Evolutionary conservation across 352 stramenopile genomes (phyloP).

Genomic region (Globisporangium spinosum): DNA sequence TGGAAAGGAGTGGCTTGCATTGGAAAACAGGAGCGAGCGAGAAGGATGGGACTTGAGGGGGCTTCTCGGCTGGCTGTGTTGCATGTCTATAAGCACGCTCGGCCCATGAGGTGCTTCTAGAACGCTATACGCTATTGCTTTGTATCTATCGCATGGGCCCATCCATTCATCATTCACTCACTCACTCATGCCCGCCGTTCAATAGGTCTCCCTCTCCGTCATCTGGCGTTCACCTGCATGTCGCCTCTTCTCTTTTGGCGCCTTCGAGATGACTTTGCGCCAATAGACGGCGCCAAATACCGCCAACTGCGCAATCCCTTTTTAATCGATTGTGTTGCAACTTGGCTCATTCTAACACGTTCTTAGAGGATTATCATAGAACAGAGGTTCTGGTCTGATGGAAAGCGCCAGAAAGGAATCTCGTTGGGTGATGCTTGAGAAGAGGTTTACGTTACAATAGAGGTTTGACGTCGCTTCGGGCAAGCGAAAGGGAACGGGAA

Average conservation of each 20-base stretch:
- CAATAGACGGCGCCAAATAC: background rate
- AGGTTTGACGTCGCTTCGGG: background rate
- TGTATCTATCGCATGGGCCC: background rate
- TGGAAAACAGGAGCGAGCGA: background rate
- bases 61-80: background rate
- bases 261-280: background rate
- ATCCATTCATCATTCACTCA: background rate
- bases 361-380: background rate
- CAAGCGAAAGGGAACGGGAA: background rate
- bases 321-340: background rate
- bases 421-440: background rate
- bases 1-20: background rate
- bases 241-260: background rate
- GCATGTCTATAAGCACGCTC: background rate
- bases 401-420: background rate
- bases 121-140: background rate
- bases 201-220: background rate
- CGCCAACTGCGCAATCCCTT: background rate
- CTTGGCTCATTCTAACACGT: background rate
- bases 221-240: background rate
- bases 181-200: background rate
- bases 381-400: background rate
- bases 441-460: constrained; percentile 1
- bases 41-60: background rate
- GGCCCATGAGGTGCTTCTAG: background rate